Evolutionary conservation across 306 rosid species (phyloP).

Genomic region (Sesbania bispinosa): DNA sequence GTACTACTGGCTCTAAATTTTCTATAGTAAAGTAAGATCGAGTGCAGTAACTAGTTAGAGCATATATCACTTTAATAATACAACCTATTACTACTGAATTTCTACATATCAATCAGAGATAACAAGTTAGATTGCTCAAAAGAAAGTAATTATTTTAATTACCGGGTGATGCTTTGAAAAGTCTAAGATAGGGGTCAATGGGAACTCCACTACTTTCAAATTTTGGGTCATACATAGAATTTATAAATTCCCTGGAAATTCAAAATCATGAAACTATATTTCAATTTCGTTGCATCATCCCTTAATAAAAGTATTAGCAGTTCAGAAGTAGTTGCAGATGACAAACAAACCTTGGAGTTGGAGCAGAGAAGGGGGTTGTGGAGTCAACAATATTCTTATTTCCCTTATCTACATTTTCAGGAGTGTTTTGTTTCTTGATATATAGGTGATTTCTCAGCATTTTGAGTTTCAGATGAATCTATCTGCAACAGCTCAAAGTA

Average conservation of each 20-base stretch:
- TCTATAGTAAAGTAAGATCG: too few species aligned
- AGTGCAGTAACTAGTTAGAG: not conserved
- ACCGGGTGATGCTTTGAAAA: not conserved
- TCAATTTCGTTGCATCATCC: not conserved
- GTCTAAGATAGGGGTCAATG: conserved; percentile 18
- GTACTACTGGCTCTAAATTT: too few species aligned
- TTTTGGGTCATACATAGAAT: not conserved
- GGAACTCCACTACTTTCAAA: not conserved
- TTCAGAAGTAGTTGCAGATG: too few species aligned
- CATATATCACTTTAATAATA: not conserved
- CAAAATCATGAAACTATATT: not conserved
- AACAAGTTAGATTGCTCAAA: not conserved
- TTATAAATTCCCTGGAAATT: not conserved
- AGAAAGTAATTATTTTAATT: not conserved
- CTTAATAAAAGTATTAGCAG: too few species aligned
- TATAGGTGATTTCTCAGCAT: not conserved
- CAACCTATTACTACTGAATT: too few species aligned
- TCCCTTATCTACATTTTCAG: not conserved
- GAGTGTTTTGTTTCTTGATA: not conserved
- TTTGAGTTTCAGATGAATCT: not conserved
- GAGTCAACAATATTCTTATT: too few species aligned
- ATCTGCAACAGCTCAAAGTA: not conserved
- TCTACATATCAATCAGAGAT: too few species aligned
- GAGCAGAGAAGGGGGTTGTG: too few species aligned
- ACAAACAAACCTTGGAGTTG: too few species aligned